A percentile compares a stretch with the other conserved stretches of the same genome.
Conservation (phyloP, 441 rosid species). For the Pelargonium australe region DNA sequence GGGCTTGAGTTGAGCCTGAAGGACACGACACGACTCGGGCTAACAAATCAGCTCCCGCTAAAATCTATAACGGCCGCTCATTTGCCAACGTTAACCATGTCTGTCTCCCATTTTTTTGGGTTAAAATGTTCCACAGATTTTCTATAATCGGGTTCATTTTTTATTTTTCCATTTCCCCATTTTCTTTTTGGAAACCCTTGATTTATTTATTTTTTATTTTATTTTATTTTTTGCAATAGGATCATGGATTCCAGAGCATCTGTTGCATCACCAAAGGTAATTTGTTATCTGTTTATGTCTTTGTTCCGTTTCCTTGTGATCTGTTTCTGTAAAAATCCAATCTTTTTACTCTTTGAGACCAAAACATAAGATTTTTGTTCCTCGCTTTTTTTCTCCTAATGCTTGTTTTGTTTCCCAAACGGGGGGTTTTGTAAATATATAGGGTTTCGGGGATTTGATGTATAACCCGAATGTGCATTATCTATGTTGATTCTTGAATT, state of each 20-base stretch:
- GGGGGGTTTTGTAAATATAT: not conserved
- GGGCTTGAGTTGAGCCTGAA: too few species aligned
- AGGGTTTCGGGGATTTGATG: not conserved
- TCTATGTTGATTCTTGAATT: slow-evolving; percentile 4
- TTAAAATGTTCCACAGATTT: not conserved
- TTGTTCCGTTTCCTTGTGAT: not conserved
- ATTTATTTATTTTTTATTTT: not conserved
- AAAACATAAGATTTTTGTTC: not conserved
- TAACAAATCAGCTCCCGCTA: slow-evolving; percentile 4
- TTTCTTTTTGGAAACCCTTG: not conserved
- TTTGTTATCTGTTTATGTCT: not conserved
- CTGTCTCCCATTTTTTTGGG: not conserved
- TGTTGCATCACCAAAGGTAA: slow-evolving; percentile 3
- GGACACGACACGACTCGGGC: not conserved
- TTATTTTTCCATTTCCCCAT: not conserved
- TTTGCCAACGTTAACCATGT: not conserved
- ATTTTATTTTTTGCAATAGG: not conserved
- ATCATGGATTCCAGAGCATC: slow-evolving; percentile 1
- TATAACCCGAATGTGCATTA: not conserved
- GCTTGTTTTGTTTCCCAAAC: not conserved
- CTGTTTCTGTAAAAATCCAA: not conserved
- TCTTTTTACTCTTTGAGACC: not conserved
- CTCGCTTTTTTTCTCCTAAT: not conserved
- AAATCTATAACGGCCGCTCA: slow-evolving; percentile 9
- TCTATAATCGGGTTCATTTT: not conserved